Conservation (phyloP, 108 stramenopile species). For the Chaetoceros muelleri region DNA sequence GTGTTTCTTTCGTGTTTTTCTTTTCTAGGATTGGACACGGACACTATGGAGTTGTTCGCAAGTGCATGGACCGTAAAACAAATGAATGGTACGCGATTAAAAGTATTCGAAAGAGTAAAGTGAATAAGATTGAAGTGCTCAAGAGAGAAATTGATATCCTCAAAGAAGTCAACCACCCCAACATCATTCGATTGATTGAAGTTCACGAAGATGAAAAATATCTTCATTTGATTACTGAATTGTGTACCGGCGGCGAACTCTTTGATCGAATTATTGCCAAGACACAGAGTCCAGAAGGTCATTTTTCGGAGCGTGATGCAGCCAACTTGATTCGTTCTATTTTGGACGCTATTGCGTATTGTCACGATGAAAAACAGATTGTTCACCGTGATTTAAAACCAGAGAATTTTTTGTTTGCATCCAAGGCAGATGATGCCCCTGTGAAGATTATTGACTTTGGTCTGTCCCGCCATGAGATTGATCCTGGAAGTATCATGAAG, state of each 20-base stretch:
- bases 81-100: slow-evolving; percentile 85
- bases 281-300: slow-evolving; percentile 80
- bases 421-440: slow-evolving; percentile 58
- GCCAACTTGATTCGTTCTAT: slow-evolving; percentile 76
- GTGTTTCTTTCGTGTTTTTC: not conserved
- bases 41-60: slow-evolving; percentile 85
- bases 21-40: slow-evolving; percentile 57
- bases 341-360: slow-evolving; percentile 87
- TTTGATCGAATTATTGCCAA: slow-evolving; percentile 89
- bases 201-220: slow-evolving; percentile 85
- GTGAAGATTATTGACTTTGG: slow-evolving; percentile 99
- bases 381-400: slow-evolving; percentile 97
- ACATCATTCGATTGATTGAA: slow-evolving; percentile 82
- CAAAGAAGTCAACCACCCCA: slow-evolving; percentile 80
- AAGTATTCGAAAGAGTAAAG: slow-evolving; percentile 80
- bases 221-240: slow-evolving; percentile 79
- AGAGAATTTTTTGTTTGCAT: slow-evolving; percentile 91
- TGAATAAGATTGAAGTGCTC: slow-evolving; percentile 77
- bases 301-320: slow-evolving; percentile 91
- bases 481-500: slow-evolving; percentile 73
- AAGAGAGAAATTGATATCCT: slow-evolving; percentile 80
- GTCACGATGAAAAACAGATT: slow-evolving; percentile 86
- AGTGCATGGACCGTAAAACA: slow-evolving; percentile 80
- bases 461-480: slow-evolving; percentile 82
- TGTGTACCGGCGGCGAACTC: slow-evolving; percentile 93